These are phyloP conservation scores for Saururus chinensis DNA, from an alignment of 164 flowering plant species.

Conservation along the genomic window DNA sequence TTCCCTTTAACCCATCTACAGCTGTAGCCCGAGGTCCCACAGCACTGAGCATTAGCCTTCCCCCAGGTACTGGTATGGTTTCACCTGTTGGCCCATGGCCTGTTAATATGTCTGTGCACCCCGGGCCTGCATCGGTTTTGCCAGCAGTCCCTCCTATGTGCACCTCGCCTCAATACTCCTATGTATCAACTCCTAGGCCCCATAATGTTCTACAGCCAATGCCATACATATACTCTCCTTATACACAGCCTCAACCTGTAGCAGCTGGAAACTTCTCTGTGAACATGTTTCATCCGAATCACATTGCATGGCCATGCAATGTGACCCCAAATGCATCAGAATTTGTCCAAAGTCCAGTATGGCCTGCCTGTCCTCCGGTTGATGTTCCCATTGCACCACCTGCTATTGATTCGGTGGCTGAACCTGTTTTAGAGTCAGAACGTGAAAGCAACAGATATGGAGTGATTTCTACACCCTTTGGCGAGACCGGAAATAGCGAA, in stretches of 20 bases:
- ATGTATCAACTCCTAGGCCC: conserved; percentile 76
- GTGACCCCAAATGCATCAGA: conserved; percentile 54
- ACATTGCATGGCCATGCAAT: conserved; percentile 71
- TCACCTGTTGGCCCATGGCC: conserved; percentile 70
- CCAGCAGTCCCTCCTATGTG: conserved; percentile 49
- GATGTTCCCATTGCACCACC: conserved; percentile 58
- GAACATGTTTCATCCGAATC: conserved; percentile 59
- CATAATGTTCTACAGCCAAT: conserved; percentile 77
- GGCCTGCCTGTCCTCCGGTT: conserved; percentile 71
- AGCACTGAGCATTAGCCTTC: conserved; percentile 51
- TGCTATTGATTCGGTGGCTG: conserved; percentile 37
- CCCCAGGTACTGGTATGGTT: conserved; percentile 47
- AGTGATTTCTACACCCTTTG: conserved; percentile 29
- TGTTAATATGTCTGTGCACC: conserved; percentile 70
- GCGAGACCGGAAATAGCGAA: conserved; percentile 28
- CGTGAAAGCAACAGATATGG: conserved; percentile 21
- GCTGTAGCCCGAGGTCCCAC: conserved; percentile 35
- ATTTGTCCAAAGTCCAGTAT: conserved; percentile 50
- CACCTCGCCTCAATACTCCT: conserved; percentile 72
- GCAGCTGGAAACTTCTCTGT: conserved; percentile 46
- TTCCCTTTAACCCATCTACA: conserved; percentile 82
- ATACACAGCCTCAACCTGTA: conserved; percentile 52
- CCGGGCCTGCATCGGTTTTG: conserved; percentile 41
- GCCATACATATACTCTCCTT: conserved; percentile 75
- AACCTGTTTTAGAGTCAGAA: conserved; percentile 29